Percentiles rank a stretch among this genome's conserved stretches.
Evolutionary conservation across 2,329 filamentous ascomycete genomes (phyloP).

Genomic region (Macroventuria anomochaeta): DNA sequence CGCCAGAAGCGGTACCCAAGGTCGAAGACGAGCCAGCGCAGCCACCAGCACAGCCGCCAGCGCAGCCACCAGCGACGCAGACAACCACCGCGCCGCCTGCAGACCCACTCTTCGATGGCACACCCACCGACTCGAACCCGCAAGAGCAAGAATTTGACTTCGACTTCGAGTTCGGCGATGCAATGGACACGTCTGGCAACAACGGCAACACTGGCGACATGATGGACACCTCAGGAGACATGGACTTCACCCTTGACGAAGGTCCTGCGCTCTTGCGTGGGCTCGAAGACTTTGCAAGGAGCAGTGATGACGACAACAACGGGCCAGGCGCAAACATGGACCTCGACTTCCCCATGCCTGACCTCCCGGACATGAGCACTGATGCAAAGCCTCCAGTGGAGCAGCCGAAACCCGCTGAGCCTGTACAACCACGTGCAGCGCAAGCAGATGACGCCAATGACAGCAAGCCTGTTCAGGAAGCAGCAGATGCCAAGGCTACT

Average conservation of each 20-base stretch:
- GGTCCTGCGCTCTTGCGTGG: conserved; percentile 42
- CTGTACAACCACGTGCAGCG: conserved; percentile 7
- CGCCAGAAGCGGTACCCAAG: conserved; percentile 21
- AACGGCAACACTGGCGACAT: conserved; percentile 28
- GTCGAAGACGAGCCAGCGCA: conserved; percentile 21
- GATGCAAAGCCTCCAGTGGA: conserved; percentile 18
- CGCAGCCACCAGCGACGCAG: conserved; percentile 24
- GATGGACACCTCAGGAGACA: conserved; percentile 37
- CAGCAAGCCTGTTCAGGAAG: conserved; percentile 6
- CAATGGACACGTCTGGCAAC: conserved; percentile 32
- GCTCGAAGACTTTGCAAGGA: conserved; percentile 48
- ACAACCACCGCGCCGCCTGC: conserved; percentile 23
- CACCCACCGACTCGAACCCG: conserved; percentile 33
- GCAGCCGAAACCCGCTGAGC: conserved; percentile 11
- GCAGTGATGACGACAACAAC: conserved; percentile 24
- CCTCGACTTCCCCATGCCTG: conserved; percentile 43
- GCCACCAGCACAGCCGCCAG: conserved; percentile 21
- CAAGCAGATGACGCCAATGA: conserved; percentile 3
- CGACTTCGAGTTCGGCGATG: conserved; percentile 48
- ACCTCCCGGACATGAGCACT: conserved; percentile 34
- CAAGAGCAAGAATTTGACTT: conserved; percentile 48
- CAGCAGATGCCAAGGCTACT: conserved; percentile 7
- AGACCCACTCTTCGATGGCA: conserved; percentile 43
- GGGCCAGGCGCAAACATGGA: conserved; percentile 25
- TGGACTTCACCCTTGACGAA: conserved; percentile 45